phyloP scores from a whole-genome alignment of 495 filamentous ascomycete species.

The Neurospora sp. region DNA sequence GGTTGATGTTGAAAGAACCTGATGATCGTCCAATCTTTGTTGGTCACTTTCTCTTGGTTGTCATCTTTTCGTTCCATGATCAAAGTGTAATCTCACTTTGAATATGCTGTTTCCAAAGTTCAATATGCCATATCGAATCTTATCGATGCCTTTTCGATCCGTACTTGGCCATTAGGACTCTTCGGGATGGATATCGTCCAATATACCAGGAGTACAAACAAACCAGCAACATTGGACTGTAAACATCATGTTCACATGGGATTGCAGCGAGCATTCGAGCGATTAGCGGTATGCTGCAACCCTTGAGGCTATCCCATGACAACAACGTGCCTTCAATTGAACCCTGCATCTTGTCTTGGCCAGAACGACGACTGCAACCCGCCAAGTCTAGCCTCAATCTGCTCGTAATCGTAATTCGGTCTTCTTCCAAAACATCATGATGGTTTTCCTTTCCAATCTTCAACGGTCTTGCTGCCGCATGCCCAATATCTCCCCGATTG shows the following conservation, averaged over 20 bases:
- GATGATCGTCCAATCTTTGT: neutral
- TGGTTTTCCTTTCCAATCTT: neutral
- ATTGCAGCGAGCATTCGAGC: neutral
- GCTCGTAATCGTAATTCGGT: neutral
- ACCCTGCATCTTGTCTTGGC: neutral
- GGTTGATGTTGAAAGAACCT: neutral
- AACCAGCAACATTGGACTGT: neutral
- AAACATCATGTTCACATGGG: neutral
- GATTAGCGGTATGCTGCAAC: neutral
- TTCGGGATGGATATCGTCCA: too few species aligned
- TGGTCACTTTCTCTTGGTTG: neutral
- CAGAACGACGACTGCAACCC: neutral
- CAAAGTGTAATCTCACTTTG: too few species aligned
- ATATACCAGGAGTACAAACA: too few species aligned
- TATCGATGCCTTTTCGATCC: too few species aligned
- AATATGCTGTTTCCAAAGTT: too few species aligned
- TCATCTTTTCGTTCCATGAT: neutral
- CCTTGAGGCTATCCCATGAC: neutral
- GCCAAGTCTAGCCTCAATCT: neutral
- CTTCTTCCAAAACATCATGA: neutral
- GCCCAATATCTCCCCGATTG: neutral
- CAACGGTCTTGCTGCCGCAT: neutral
- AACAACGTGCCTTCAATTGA: neutral
- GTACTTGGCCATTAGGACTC: too few species aligned
- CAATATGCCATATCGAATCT: too few species aligned